Evolutionary conservation across 1,139 yeast genomes (phyloP), one percentile per base, ranked within the genome.

Genomic region (Maudiozyma humilis): DNA sequence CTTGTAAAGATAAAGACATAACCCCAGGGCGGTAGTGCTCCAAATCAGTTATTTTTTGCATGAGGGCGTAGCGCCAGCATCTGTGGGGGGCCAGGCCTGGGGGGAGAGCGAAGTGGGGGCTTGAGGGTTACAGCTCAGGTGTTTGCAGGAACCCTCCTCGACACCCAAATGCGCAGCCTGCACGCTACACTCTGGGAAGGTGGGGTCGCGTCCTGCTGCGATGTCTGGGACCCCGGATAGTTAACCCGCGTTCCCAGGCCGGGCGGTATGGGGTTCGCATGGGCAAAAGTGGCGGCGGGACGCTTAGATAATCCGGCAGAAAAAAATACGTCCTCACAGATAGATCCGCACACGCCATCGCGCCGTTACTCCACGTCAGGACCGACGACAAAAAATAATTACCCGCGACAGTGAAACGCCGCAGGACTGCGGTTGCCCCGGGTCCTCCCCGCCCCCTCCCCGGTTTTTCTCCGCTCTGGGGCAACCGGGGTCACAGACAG

Each of bases 391-490:
- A 23, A 23, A 23, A 23, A 23, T n/a, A 23, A 23, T 23, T 6
- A 10, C 6, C 27, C 27, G 27, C 10, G 27, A 6, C 27, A 23
- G 27, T 23, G 10, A 6, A 6, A 6, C 10, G 6, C 27, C 27
- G 27, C 8, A 23, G 27, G 27, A 10, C 6, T 23, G 10, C 27
- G n/a, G n/a, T n/a, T n/a, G n/a, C n/a, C n/a, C n/a, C n/a, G n/a
- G n/a, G n/a, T 10, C 27, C 8, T 23, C 27, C 27, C 27, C 27
- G 27, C 27, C 27, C 27, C 27, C 27, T 23, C 27, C 17, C 33
- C 33, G n/a, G 16, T 15, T 31, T 31, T 31, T 31, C 33, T 31
- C 33, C 33, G n/a, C 33, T 31, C 33, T n/a, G 33, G 33, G 14
- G 17, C 17, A 23, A 23, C 27, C 27, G 27, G 27, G 27, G 27